Conservation (phyloP, 2,329 filamentous ascomycete genomes). For the Diaporthe sp. region DNA sequence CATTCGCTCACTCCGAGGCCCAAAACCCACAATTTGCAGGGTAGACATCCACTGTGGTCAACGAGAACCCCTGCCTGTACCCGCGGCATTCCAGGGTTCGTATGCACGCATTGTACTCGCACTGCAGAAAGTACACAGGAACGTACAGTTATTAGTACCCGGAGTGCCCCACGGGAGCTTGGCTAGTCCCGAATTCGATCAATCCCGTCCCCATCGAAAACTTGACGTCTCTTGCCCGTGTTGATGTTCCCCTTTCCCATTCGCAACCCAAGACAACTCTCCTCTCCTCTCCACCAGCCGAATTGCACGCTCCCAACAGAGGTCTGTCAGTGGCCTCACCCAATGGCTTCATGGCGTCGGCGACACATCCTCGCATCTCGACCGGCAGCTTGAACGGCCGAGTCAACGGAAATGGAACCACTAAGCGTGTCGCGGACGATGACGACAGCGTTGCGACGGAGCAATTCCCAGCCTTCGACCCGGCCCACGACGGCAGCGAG, state of each 20-base stretch:
- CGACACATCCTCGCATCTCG: slow-evolving; percentile 33
- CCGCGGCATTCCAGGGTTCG: slow-evolving; percentile 2
- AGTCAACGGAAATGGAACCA: slow-evolving; percentile 34
- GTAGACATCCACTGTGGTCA: not conserved
- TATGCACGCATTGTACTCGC: not conserved
- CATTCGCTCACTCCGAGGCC: slow-evolving; percentile 9
- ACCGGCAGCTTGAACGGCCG: slow-evolving; percentile 36
- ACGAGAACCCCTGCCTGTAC: not conserved
- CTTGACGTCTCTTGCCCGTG: not conserved
- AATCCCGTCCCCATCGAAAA: slow-evolving; percentile 16
- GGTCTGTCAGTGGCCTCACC: slow-evolving; percentile 33
- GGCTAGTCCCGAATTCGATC: slow-evolving; percentile 14
- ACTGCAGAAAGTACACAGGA: not conserved
- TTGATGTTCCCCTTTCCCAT: slow-evolving; percentile 15
- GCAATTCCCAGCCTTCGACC: slow-evolving; percentile 42
- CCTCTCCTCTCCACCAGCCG: not conserved
- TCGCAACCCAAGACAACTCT: not conserved
- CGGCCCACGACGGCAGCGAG: slow-evolving; percentile 39
- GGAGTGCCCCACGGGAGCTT: slow-evolving; percentile 26
- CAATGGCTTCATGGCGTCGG: slow-evolving; percentile 42
- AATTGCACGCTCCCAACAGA: slow-evolving; percentile 7
- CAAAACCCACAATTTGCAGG: not conserved
- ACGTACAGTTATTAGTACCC: slow-evolving; percentile 12
- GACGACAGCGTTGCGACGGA: slow-evolving; percentile 39
- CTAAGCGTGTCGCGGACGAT: slow-evolving; percentile 35